A percentile compares a stretch with the other conserved stretches of the same genome.
phyloP scores from a whole-genome alignment of 2,329 filamentous ascomycete species.

The Fusarium incarnatum region DNA sequence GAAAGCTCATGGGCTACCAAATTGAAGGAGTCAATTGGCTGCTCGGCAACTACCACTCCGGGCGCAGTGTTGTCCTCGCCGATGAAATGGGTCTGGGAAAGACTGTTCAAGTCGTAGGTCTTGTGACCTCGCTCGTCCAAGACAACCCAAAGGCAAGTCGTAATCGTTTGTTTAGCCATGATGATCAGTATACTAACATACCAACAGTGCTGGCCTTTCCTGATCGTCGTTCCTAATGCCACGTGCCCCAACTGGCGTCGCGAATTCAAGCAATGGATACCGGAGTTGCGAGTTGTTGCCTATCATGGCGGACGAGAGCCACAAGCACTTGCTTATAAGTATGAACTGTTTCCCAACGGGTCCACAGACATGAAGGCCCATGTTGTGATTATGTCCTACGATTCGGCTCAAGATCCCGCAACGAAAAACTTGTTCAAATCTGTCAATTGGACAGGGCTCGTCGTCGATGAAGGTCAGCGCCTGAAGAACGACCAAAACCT shows the following conservation, averaged over 20 bases:
- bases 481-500: slow-evolving; percentile 92
- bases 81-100: slow-evolving; percentile 99
- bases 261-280: slow-evolving; percentile 94
- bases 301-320: slow-evolving; percentile 85
- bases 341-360: slow-evolving; percentile 83
- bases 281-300: slow-evolving; percentile 86
- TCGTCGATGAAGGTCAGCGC: slow-evolving; percentile 95
- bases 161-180: background rate
- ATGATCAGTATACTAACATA: slow-evolving; percentile 25
- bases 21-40: slow-evolving; percentile 95
- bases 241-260: slow-evolving; percentile 98
- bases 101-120: slow-evolving; percentile 90
- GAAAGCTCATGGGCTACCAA: slow-evolving; percentile 93
- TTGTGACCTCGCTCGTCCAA: slow-evolving; percentile 79
- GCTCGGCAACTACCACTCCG: slow-evolving; percentile 85
- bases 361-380: slow-evolving; percentile 82
- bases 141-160: slow-evolving; percentile 64
- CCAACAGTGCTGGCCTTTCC: slow-evolving; percentile 82
- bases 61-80: slow-evolving; percentile 88
- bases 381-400: slow-evolving; percentile 94
- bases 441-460: slow-evolving; percentile 85
- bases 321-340: slow-evolving; percentile 80
- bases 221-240: slow-evolving; percentile 93
- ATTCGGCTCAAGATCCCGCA: slow-evolving; percentile 81
- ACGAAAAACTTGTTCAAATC: slow-evolving; percentile 73